These are phyloP conservation scores for Cicer chorassanicum DNA, from an alignment of 306 rosid genomes.

Conservation along the genomic window DNA sequence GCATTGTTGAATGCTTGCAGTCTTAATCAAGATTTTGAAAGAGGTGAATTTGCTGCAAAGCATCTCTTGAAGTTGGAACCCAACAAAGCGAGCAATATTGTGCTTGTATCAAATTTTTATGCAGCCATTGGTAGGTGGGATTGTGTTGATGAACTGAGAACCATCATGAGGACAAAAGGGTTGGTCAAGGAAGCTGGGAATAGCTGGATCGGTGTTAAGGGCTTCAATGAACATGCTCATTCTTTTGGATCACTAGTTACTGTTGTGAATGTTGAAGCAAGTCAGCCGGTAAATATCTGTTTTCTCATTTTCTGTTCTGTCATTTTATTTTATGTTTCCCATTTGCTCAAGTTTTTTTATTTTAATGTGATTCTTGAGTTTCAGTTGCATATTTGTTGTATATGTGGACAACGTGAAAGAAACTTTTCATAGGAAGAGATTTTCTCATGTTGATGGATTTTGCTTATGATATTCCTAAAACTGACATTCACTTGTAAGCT, in stretches of 20 bases:
- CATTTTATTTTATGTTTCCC: constrained; percentile 16
- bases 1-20: constrained; percentile 64
- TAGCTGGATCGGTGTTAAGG: constrained; percentile 52
- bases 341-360: neutral
- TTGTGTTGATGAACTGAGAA: constrained; percentile 61
- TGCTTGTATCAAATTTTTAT: constrained; percentile 64
- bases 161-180: constrained; percentile 56
- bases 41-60: constrained; percentile 64
- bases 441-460: neutral
- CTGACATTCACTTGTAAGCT: neutral
- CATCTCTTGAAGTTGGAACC: constrained; percentile 63
- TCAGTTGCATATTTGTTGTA: neutral
- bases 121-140: constrained; percentile 71
- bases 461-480: neutral
- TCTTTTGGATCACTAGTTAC: constrained; percentile 3
- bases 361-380: neutral
- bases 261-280: neutral
- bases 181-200: constrained; percentile 67
- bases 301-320: neutral
- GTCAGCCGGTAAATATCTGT: neutral
- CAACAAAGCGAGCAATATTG: constrained; percentile 53
- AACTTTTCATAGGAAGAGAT: neutral
- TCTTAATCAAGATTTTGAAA: constrained; percentile 55
- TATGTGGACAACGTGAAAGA: neutral
- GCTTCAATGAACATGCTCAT: constrained; percentile 38